phyloP scores from a whole-genome alignment of 202 grass and related monocot genomes.

The Zoysia matrella region DNA sequence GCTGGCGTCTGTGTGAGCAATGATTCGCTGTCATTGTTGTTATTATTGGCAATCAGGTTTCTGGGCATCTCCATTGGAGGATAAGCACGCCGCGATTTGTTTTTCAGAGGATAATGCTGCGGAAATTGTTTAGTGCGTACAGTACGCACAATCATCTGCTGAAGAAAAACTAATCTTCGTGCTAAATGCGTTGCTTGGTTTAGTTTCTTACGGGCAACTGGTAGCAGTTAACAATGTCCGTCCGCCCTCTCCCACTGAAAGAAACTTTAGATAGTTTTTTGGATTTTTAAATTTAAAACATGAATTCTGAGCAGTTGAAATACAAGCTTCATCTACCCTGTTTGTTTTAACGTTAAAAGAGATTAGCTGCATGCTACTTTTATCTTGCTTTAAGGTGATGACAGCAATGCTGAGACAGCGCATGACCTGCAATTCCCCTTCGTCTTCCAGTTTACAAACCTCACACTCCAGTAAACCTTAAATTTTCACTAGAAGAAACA shows the following conservation, averaged over 20 bases:
- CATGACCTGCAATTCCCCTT: not conserved
- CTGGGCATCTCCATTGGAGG: constrained; percentile 38
- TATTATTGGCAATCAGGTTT: constrained; percentile 34
- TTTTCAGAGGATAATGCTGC: constrained; percentile 8
- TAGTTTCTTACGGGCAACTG: not conserved
- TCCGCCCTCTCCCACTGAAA: not conserved
- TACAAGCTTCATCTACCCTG: not conserved
- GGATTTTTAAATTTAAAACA: no score
- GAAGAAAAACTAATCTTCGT: not conserved
- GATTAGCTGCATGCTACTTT: not conserved
- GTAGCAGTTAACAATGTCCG: not conserved
- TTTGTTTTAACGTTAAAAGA: not conserved
- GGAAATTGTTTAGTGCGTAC: not conserved
- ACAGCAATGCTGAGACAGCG: constrained; percentile 20
- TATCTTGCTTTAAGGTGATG: not conserved
- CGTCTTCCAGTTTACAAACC: no score
- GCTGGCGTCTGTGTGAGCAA: not conserved
- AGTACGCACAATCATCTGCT: not conserved
- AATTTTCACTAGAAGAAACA: not conserved
- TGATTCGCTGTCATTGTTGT: not conserved
- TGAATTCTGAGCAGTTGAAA: not conserved
- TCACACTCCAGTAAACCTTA: not conserved
- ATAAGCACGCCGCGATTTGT: not conserved
- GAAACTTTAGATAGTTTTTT: no score
- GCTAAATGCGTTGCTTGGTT: not conserved